phyloP scores from a whole-genome alignment of 352 stramenopile species.

The Phytophthora tubulina region DNA sequence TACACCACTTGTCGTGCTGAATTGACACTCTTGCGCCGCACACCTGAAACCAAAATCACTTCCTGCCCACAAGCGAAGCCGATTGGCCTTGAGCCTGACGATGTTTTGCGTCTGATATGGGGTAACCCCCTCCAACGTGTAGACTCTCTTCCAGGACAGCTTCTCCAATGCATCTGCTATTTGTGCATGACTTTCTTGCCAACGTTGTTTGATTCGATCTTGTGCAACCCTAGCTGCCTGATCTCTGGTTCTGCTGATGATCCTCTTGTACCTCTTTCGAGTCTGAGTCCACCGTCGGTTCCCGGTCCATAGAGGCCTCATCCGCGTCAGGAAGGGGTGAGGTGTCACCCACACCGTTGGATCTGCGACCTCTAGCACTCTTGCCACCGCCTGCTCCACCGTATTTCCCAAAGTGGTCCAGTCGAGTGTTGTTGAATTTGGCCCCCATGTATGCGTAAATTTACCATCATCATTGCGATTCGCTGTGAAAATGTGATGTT shows the following conservation, averaged over 20 bases:
- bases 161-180: conserved; percentile 1
- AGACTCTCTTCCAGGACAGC: not conserved
- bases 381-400: not conserved
- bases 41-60: too few relatives aligned
- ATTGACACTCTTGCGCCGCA: too few relatives aligned
- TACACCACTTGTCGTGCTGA: too few relatives aligned
- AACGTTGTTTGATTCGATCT: too few relatives aligned
- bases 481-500: too few relatives aligned
- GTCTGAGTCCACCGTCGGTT: conserved; percentile 1
- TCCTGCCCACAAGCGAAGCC: too few relatives aligned
- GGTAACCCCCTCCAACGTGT: too few relatives aligned
- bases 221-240: not conserved
- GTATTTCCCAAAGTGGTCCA: not conserved
- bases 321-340: conserved; percentile 4
- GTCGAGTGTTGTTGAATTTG: not conserved
- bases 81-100: too few relatives aligned
- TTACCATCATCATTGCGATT: too few relatives aligned
- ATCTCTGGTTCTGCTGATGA: not conserved
- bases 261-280: not conserved
- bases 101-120: too few relatives aligned
- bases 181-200: too few relatives aligned
- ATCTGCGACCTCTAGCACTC: not conserved
- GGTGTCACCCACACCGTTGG: not conserved
- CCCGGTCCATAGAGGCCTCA: conserved; percentile 4
- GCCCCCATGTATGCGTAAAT: not conserved